phyloP scores from a whole-genome alignment of 352 stramenopile genomes.

The Thraustochytrium striatum region DNA sequence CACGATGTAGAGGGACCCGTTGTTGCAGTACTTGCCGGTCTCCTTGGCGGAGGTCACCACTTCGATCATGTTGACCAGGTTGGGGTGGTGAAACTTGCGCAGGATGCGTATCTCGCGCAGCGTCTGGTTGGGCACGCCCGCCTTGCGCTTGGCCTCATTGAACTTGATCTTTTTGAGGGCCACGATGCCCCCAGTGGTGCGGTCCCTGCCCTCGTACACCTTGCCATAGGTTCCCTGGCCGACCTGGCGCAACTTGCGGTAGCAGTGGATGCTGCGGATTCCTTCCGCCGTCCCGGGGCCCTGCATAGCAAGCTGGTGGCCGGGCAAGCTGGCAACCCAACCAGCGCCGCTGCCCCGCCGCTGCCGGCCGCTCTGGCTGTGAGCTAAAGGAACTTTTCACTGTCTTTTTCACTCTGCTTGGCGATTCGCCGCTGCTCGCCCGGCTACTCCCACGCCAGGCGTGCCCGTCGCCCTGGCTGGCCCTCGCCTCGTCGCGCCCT shows the following conservation, averaged over 20 bases:
- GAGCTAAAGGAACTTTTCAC: neutral
- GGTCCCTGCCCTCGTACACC: constrained; percentile 9
- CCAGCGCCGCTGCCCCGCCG: neutral
- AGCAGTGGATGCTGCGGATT: constrained; percentile 20
- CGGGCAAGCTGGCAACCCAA: neutral
- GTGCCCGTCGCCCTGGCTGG: neutral
- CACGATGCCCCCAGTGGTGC: neutral
- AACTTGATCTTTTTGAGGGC: constrained; percentile 44
- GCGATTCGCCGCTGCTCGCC: neutral
- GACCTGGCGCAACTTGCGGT: neutral
- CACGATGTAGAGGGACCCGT: constrained; percentile 39
- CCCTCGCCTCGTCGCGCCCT: too few relatives aligned
- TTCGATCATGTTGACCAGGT: constrained; percentile 45
- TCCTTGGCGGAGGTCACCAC: constrained; percentile 26
- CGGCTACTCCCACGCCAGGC: neutral
- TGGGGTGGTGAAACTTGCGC: constrained; percentile 9
- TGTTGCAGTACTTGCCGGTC: neutral
- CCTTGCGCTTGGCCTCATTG: neutral
- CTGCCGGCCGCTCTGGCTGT: neutral
- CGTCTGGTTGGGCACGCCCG: constrained; percentile 11
- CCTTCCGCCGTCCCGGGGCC: neutral
- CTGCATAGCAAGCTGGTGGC: neutral
- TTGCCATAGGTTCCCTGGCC: constrained; percentile 48
- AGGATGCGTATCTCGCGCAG: constrained; percentile 40
- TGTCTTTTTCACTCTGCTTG: neutral